Evolutionary conservation across 257 asterid species (phyloP).

Genomic region (Salvia rosmarinus): DNA sequence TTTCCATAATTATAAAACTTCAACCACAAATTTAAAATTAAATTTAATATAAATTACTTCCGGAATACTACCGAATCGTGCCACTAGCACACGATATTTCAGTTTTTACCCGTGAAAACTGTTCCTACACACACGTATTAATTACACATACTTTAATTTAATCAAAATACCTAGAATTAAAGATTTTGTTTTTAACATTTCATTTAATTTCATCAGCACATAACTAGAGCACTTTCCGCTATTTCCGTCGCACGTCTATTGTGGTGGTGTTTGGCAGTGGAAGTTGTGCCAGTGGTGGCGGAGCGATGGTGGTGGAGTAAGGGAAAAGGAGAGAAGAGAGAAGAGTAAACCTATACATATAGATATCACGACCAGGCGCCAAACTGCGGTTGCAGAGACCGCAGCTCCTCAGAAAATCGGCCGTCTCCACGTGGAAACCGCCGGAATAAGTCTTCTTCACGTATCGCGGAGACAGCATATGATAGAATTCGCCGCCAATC

Average conservation of each 20-base stretch:
- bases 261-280: background rate
- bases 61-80: no score
- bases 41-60: no score
- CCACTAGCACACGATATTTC: no score
- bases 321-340: background rate
- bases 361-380: slow-evolving; percentile 55
- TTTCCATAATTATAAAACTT: no score
- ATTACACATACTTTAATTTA: background rate
- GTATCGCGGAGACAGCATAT: slow-evolving; percentile 52
- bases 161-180: background rate
- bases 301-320: background rate
- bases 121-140: background rate
- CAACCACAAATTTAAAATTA: no score
- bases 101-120: no score
- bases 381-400: slow-evolving; percentile 60
- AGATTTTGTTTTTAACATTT: no score
- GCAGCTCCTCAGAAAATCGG: slow-evolving; percentile 55
- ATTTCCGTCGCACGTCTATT: background rate
- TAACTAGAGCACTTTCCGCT: background rate
- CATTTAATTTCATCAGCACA: background rate
- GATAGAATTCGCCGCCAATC: slow-evolving; percentile 32
- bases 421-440: slow-evolving; percentile 29
- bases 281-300: background rate
- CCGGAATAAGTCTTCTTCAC: slow-evolving; percentile 24
- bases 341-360: slow-evolving; percentile 57